Evolutionary conservation across 352 stramenopile genomes (phyloP).

Genomic region (Phytophthora sansomeana): DNA sequence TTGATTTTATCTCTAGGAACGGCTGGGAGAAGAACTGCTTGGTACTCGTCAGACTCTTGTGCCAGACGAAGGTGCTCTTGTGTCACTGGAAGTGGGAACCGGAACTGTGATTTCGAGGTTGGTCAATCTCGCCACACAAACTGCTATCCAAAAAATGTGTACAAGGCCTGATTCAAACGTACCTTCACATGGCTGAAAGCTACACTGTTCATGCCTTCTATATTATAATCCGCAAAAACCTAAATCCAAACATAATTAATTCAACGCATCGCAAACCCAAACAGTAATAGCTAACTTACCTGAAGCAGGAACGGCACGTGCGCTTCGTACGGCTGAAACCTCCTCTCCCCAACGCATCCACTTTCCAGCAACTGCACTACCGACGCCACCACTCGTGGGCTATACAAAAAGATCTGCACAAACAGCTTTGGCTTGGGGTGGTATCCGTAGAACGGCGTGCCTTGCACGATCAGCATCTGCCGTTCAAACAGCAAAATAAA

Average conservation of each 20-base stretch:
- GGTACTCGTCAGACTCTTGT: constrained; percentile 25
- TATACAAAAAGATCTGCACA: constrained; percentile 91
- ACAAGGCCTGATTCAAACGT: constrained; percentile 10
- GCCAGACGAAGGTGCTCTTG: constrained; percentile 57
- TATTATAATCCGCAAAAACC: constrained; percentile 93
- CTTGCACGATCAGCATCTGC: constrained; percentile 89
- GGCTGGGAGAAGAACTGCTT: constrained; percentile 48
- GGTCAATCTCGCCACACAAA: constrained; percentile 12
- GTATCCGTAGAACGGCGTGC: constrained; percentile 92
- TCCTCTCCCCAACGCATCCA: constrained; percentile 67
- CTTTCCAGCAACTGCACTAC: constrained; percentile 89
- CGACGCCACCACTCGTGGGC: constrained; percentile 62
- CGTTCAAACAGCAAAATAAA: not conserved
- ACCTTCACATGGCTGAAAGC: constrained; percentile 78
- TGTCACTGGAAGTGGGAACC: constrained; percentile 63
- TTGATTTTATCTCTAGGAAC: constrained; percentile 46
- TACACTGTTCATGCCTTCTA: constrained; percentile 92
- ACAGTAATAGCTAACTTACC: constrained; percentile 35
- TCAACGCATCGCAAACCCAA: constrained; percentile 3
- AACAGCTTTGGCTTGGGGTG: constrained; percentile 80
- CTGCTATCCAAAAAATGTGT: not conserved
- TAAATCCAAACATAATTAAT: constrained; percentile 23
- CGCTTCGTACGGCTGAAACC: constrained; percentile 90
- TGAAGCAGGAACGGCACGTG: constrained; percentile 92
- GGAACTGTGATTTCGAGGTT: constrained; percentile 48